Percentiles rank a stretch among this genome's conserved stretches.
Conservation (phyloP, 2,329 filamentous ascomycete species). For the Harringtonia aguacate region DNA sequence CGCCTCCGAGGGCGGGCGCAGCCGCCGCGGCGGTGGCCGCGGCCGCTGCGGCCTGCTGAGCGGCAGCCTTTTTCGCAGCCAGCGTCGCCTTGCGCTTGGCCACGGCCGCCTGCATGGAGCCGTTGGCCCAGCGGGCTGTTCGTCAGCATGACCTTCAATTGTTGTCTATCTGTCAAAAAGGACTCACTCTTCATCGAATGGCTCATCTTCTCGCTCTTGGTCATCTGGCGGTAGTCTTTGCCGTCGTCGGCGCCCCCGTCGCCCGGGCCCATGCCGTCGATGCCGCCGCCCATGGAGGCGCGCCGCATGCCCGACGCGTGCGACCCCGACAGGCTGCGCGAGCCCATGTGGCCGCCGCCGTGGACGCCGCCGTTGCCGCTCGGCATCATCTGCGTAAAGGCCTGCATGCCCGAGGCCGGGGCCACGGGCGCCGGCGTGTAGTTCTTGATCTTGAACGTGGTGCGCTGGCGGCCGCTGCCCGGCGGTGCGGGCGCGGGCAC, state of each 20-base stretch:
- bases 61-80: constrained; percentile 40
- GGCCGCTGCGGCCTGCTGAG: constrained; percentile 13
- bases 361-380: neutral
- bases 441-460: constrained; percentile 24
- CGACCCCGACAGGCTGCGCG: too few species aligned
- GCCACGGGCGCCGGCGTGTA: constrained; percentile 14
- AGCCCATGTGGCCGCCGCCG: neutral
- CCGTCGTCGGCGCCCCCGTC: constrained; percentile 28
- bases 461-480: constrained; percentile 10
- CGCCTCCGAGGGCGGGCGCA: neutral
- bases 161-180: too few species aligned
- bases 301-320: neutral
- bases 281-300: neutral
- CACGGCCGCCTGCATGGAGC: constrained; percentile 49
- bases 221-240: constrained; percentile 51
- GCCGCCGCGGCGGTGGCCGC: constrained; percentile 1
- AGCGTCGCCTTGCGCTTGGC: constrained; percentile 50
- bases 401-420: constrained; percentile 8
- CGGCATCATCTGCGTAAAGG: constrained; percentile 13
- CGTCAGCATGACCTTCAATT: too few species aligned
- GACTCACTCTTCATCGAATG: constrained; percentile 52
- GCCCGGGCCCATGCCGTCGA: constrained; percentile 13
- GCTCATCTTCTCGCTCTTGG: constrained; percentile 57
- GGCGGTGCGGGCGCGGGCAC: constrained; percentile 7
- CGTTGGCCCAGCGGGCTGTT: constrained; percentile 47